Percentiles rank a stretch among this genome's conserved stretches.
Evolutionary conservation across 2,329 filamentous ascomycete species (phyloP).

Genomic region (Uncinocarpus reesii): DNA sequence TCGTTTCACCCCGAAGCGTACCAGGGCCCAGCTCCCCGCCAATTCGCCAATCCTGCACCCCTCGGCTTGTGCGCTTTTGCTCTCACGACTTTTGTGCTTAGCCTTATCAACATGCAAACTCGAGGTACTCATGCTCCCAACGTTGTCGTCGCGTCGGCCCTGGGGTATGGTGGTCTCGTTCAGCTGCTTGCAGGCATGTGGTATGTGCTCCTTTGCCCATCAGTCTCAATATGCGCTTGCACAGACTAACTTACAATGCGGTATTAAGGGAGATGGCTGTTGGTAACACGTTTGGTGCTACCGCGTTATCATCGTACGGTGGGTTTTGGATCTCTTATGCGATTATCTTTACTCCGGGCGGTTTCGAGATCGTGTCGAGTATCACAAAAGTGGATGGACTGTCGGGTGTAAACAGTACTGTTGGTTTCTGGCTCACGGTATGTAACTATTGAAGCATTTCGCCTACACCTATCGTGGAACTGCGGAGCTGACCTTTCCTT

Average conservation of each 20-base stretch:
- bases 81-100: constrained; percentile 71
- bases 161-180: constrained; percentile 66
- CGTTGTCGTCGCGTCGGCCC: constrained; percentile 58
- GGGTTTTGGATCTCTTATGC: constrained; percentile 73
- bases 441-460: constrained; percentile 17
- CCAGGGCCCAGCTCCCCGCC: constrained; percentile 43
- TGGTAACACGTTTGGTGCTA: constrained; percentile 80
- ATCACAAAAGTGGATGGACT: constrained; percentile 25
- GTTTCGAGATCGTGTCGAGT: constrained; percentile 51
- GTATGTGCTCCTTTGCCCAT: constrained; percentile 40
- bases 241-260: background rate
- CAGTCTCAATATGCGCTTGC: background rate
- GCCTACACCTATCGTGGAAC: background rate
- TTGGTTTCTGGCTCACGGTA: constrained; percentile 63
- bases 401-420: constrained; percentile 46
- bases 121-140: constrained; percentile 51
- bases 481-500: background rate
- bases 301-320: constrained; percentile 68
- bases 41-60: constrained; percentile 70
- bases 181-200: constrained; percentile 80
- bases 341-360: constrained; percentile 58
- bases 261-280: constrained; percentile 64
- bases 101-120: constrained; percentile 59
- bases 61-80: constrained; percentile 70
- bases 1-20: constrained; percentile 62